These are phyloP conservation scores for Artemisia annua DNA, from an alignment of 129 eudicot genomes.

Conservation along the genomic window DNA sequence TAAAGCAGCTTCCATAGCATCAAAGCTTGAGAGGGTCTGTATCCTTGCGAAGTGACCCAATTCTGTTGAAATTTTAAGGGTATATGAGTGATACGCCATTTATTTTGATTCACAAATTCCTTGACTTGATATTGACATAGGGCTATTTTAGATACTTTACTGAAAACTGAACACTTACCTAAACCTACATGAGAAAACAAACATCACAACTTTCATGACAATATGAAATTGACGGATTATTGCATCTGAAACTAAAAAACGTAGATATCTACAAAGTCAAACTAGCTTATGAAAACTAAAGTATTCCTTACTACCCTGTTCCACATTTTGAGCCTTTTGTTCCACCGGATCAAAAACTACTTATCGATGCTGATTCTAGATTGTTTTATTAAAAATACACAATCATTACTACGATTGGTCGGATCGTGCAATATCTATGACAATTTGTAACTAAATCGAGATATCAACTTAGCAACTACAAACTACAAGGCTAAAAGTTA, in stretches of 20 bases:
- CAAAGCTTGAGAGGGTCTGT: slow-evolving; percentile 87
- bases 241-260: neutral
- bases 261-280: neutral
- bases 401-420: neutral
- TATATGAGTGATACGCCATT: too few relatives aligned
- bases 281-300: neutral
- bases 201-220: too few relatives aligned
- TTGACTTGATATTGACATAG: too few relatives aligned
- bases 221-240: too few relatives aligned
- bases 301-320: neutral
- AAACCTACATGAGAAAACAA: too few relatives aligned
- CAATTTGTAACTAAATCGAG: neutral
- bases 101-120: too few relatives aligned
- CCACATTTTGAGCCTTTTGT: neutral
- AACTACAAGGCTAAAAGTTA: too few relatives aligned
- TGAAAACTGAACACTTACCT: too few relatives aligned
- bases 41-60: slow-evolving; percentile 84
- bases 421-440: neutral
- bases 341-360: neutral
- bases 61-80: slow-evolving; percentile 46
- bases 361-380: neutral
- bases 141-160: too few relatives aligned
- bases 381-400: neutral
- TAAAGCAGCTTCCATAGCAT: slow-evolving; percentile 96
- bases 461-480: neutral